Conservation (phyloP, 2,329 filamentous ascomycete species). For the Pestalotiopsis sp. region DNA sequence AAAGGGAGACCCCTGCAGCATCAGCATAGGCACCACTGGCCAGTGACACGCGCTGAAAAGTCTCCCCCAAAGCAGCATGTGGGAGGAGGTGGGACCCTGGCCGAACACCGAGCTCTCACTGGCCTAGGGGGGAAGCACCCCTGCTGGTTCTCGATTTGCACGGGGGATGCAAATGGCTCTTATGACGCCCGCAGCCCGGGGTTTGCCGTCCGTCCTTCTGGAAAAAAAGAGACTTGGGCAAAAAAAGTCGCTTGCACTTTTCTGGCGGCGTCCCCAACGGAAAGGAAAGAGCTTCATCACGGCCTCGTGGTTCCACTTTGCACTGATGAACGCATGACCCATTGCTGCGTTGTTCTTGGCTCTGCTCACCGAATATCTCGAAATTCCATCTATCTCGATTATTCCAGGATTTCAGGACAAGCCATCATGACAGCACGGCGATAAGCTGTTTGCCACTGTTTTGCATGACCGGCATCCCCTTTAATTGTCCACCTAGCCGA, state of each 20-base stretch:
- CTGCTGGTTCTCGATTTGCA: neutral
- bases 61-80: neutral
- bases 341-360: neutral
- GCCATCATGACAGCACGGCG: neutral
- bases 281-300: conserved; percentile 12
- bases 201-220: neutral
- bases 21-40: neutral
- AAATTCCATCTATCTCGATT: neutral
- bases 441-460: neutral
- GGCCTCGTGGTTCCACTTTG: conserved; percentile 9
- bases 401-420: neutral
- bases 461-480: neutral
- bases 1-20: neutral
- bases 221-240: neutral
- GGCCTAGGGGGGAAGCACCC: neutral
- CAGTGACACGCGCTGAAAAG: neutral
- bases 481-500: neutral
- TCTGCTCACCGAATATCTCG: neutral
- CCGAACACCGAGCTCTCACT: neutral
- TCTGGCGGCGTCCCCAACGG: conserved; percentile 14
- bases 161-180: neutral
- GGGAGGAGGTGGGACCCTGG: neutral
- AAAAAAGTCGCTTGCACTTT: conserved; percentile 1
- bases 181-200: conserved; percentile 11
- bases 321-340: neutral